Conservation (phyloP, 495 filamentous ascomycete species). For the Apiosordaria backusii region DNA sequence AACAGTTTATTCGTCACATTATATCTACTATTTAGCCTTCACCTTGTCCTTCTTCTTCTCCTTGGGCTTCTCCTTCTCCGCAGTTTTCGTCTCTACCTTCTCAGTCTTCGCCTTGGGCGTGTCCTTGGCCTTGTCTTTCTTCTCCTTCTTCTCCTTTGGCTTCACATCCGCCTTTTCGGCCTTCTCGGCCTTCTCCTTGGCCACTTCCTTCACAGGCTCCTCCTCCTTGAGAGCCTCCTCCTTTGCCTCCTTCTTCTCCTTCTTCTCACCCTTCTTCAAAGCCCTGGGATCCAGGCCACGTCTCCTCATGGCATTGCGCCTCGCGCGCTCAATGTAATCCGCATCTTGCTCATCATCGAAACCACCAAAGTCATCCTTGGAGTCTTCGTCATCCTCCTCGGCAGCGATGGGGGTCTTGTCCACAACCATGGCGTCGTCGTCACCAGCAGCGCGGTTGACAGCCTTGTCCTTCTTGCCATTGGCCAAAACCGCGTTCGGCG, state of each 20-base stretch:
- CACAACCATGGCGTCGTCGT: slow-evolving; percentile 39
- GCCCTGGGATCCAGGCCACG: slow-evolving; percentile 53
- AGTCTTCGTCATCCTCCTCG: slow-evolving; percentile 37
- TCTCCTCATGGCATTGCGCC: slow-evolving; percentile 53
- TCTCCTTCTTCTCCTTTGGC: slow-evolving; percentile 19
- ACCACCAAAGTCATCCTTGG: slow-evolving; percentile 67
- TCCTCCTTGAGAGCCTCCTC: slow-evolving; percentile 30
- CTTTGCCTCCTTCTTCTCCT: slow-evolving; percentile 18
- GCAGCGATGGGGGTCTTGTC: slow-evolving; percentile 50
- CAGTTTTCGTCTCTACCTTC: slow-evolving; percentile 11
- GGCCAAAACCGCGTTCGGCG: slow-evolving; percentile 50
- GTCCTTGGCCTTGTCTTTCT: slow-evolving; percentile 25
- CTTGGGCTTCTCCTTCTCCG: slow-evolving; percentile 24
- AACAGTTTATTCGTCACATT: slow-evolving; percentile 10
- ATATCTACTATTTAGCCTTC: slow-evolving; percentile 19
- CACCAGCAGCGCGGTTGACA: slow-evolving; percentile 21
- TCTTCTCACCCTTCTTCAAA: slow-evolving; percentile 32
- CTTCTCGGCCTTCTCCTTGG: slow-evolving; percentile 18
- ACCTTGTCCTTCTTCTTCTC: slow-evolving; percentile 24
- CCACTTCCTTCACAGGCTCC: slow-evolving; percentile 3
- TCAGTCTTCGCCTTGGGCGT: slow-evolving; percentile 22
- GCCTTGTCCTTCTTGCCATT: slow-evolving; percentile 37
- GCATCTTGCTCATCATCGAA: slow-evolving; percentile 85
- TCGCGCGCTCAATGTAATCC: slow-evolving; percentile 73
- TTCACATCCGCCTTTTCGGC: slow-evolving; percentile 19